Conservation (phyloP, 2,329 filamentous ascomycete species). For the Leptoxyphium fumago region DNA sequence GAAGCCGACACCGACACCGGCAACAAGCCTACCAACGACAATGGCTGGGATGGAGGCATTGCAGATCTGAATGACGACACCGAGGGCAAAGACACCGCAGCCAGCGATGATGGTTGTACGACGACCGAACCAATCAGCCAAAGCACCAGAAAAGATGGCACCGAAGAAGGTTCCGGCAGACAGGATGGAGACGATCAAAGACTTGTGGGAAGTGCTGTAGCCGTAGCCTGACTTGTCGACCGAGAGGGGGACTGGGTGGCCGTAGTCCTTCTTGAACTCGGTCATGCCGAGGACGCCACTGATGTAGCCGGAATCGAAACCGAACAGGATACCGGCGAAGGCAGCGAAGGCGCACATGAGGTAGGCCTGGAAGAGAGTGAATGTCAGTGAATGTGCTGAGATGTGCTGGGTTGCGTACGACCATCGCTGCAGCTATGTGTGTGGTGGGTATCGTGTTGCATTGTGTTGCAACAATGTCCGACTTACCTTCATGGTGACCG, state of each 20-base stretch:
- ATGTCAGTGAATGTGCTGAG: neutral
- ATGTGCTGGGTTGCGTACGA: neutral
- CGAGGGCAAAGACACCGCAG: conserved; percentile 44
- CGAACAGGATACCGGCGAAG: conserved; percentile 47
- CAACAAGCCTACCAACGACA: conserved; percentile 57
- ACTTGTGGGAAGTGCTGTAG: conserved; percentile 27
- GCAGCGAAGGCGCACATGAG: conserved; percentile 46
- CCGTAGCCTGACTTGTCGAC: conserved; percentile 8
- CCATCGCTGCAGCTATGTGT: neutral
- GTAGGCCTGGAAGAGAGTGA: conserved; percentile 31
- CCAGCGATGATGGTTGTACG: conserved; percentile 47
- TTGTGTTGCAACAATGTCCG: neutral
- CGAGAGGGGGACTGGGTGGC: conserved; percentile 7
- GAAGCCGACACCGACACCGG: conserved; percentile 58
- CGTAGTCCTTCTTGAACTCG: conserved; percentile 29
- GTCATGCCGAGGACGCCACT: conserved; percentile 36
- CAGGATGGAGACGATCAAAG: conserved; percentile 58
- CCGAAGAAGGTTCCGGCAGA: conserved; percentile 68
- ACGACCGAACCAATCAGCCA: conserved; percentile 53
- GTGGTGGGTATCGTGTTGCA: too few species aligned
- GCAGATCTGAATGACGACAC: conserved; percentile 44
- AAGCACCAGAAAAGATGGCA: conserved; percentile 40
- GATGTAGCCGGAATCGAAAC: conserved; percentile 45
- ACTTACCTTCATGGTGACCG: conserved; percentile 19
- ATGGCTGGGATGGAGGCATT: conserved; percentile 48